These are phyloP conservation scores for Cochlearia excelsa DNA, from an alignment of 345 rosid genomes.

Conservation along the genomic window DNA sequence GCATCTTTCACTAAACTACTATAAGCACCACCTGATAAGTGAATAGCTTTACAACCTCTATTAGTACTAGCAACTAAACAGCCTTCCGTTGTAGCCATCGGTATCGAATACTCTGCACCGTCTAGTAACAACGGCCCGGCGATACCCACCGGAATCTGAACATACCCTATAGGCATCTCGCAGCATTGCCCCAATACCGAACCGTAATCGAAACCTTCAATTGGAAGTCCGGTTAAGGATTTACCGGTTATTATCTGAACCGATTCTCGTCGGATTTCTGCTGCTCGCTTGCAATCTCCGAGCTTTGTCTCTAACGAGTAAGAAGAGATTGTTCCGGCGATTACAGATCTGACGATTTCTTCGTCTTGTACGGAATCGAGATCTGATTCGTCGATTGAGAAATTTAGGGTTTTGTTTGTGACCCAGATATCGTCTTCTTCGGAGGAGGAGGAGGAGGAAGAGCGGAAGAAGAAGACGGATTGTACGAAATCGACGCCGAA, in stretches of 20 bases:
- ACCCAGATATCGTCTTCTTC: constrained; percentile 48
- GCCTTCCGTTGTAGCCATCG: constrained; percentile 62
- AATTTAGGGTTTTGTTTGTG: constrained; percentile 7
- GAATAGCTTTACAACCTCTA: constrained; percentile 55
- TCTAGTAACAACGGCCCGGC: constrained; percentile 55
- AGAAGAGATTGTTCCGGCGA: constrained; percentile 16
- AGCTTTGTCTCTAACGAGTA: constrained; percentile 47
- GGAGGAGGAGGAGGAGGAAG: constrained; percentile 5
- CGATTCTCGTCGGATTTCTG: constrained; percentile 43
- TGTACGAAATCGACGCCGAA: constrained; percentile 37
- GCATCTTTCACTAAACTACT: constrained; percentile 38
- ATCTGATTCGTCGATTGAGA: constrained; percentile 1
- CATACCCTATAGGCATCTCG: constrained; percentile 56
- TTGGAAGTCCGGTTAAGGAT: constrained; percentile 44
- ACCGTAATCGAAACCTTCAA: constrained; percentile 48
- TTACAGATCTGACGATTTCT: neutral
- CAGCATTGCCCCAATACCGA: constrained; percentile 57
- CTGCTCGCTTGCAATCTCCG: constrained; percentile 46
- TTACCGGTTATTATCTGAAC: constrained; percentile 41
- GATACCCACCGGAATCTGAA: constrained; percentile 61
- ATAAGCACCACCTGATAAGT: constrained; percentile 44
- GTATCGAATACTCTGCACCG: constrained; percentile 42
- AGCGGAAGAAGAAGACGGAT: constrained; percentile 18
- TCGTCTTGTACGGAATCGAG: constrained; percentile 1
- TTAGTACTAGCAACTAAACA: constrained; percentile 58